Percentiles rank a stretch among this genome's conserved stretches.
Evolutionary conservation across 495 filamentous ascomycete genomes (phyloP).

Genomic region (Chaetomium fimeti): DNA sequence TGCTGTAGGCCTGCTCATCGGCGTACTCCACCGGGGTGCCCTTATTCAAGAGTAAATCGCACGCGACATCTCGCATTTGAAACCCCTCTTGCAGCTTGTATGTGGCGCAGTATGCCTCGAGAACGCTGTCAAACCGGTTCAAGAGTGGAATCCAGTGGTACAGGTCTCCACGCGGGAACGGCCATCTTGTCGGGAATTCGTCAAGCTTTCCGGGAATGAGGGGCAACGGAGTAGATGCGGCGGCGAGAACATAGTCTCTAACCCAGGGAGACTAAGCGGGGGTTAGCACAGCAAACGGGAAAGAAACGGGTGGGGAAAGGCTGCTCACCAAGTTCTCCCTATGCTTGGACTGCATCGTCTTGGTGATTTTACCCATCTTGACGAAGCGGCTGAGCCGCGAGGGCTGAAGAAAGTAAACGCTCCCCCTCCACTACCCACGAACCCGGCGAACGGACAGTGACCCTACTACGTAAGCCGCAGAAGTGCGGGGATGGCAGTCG

Average conservation of each 20-base stretch:
- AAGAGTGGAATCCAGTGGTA: conserved; percentile 98
- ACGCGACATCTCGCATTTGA: conserved; percentile 70
- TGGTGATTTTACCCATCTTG: conserved; percentile 95
- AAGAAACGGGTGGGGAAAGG: neutral
- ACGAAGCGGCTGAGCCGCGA: conserved; percentile 55
- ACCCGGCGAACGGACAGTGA: conserved; percentile 39
- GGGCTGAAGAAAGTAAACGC: conserved; percentile 40
- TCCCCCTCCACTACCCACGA: conserved; percentile 51
- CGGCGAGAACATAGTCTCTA: conserved; percentile 68
- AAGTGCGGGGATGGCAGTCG: conserved; percentile 24
- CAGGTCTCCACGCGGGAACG: conserved; percentile 92
- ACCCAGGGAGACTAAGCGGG: conserved; percentile 75
- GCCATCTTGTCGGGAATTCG: conserved; percentile 84
- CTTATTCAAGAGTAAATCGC: conserved; percentile 58
- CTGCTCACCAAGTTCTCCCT: conserved; percentile 84
- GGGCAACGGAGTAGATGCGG: conserved; percentile 66
- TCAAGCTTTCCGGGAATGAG: conserved; percentile 73
- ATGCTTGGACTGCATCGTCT: conserved; percentile 87
- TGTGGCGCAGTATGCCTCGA: conserved; percentile 75
- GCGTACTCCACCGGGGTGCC: conserved; percentile 42
- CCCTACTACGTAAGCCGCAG: conserved; percentile 38
- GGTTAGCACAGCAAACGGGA: conserved; percentile 7
- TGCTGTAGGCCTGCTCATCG: conserved; percentile 42
- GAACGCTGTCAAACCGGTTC: conserved; percentile 87
- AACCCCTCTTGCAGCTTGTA: conserved; percentile 81